Evolutionary conservation across 345 rosid species (phyloP).

Genomic region (Hypericum androsaemum): DNA sequence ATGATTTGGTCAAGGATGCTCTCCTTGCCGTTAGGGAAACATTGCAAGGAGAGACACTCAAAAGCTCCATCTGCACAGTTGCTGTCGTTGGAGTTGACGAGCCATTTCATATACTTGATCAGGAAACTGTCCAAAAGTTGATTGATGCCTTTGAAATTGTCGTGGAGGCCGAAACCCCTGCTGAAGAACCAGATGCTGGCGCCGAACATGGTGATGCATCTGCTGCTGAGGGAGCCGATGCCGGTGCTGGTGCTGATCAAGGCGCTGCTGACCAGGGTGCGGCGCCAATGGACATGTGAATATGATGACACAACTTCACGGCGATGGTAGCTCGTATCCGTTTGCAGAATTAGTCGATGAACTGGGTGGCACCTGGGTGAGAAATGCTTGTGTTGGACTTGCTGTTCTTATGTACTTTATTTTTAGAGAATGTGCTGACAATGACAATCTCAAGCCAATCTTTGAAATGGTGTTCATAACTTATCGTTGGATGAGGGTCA

Average conservation of each 20-base stretch:
- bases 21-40: constrained; percentile 90
- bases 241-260: constrained; percentile 17
- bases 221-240: constrained; percentile 7
- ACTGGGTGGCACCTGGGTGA: no score
- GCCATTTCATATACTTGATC: constrained; percentile 76
- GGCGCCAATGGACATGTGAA: constrained; percentile 88
- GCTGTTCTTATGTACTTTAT: no score
- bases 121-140: constrained; percentile 68
- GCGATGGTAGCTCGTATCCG: constrained; percentile 14
- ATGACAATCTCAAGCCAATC: no score
- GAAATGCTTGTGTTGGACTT: no score
- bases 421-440: no score
- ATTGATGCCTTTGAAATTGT: constrained; percentile 78
- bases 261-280: constrained; percentile 38
- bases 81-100: constrained; percentile 79
- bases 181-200: constrained; percentile 37
- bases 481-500: no score
- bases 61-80: constrained; percentile 82
- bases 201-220: constrained; percentile 1
- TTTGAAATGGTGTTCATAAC: no score
- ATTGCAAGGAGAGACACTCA: constrained; percentile 86
- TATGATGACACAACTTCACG: constrained; percentile 14
- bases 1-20: constrained; percentile 83
- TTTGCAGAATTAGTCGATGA: constrained; percentile 7
- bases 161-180: constrained; percentile 49